These are phyloP conservation scores for Sarcodon aspratus DNA, from an alignment of 768 basidiomycete genomes.

Conservation along the genomic window DNA sequence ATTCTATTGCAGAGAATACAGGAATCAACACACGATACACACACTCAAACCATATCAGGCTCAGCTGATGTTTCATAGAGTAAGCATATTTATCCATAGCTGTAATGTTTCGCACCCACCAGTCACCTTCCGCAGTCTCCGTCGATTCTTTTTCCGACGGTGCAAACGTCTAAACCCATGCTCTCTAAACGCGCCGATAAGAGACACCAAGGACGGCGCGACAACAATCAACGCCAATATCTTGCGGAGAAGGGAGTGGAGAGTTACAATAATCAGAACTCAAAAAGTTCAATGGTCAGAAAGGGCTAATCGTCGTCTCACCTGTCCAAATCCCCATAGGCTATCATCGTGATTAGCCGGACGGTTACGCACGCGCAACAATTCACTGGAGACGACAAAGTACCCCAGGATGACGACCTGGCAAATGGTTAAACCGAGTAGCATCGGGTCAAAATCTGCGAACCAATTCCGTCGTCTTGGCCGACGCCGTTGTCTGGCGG, in stretches of 20 bases:
- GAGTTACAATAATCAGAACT: background rate
- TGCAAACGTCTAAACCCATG: constrained; percentile 20
- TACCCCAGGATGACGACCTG: constrained; percentile 26
- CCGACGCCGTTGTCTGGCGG: constrained; percentile 10
- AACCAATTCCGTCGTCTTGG: constrained; percentile 14
- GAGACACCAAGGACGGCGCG: constrained; percentile 25
- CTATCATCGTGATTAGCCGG: constrained; percentile 7
- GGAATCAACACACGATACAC: no score
- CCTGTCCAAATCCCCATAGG: constrained; percentile 30
- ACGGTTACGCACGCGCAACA: constrained; percentile 21
- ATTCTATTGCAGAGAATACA: no score
- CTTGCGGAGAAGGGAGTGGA: constrained; percentile 5
- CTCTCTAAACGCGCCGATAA: constrained; percentile 19
- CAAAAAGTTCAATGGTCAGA: background rate
- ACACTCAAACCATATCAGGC: no score
- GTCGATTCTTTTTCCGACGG: no score
- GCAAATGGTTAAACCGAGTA: constrained; percentile 26
- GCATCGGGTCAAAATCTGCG: constrained; percentile 26
- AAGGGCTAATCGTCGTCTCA: constrained; percentile 1
- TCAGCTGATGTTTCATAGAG: no score
- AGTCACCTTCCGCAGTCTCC: no score
- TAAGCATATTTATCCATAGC: no score
- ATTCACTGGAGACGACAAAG: constrained; percentile 28
- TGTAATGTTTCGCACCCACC: no score
- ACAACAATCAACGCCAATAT: constrained; percentile 30